phyloP scores from a whole-genome alignment of 371 early-diverging fungal genomes.

The Lichtheimia ramosa region DNA sequence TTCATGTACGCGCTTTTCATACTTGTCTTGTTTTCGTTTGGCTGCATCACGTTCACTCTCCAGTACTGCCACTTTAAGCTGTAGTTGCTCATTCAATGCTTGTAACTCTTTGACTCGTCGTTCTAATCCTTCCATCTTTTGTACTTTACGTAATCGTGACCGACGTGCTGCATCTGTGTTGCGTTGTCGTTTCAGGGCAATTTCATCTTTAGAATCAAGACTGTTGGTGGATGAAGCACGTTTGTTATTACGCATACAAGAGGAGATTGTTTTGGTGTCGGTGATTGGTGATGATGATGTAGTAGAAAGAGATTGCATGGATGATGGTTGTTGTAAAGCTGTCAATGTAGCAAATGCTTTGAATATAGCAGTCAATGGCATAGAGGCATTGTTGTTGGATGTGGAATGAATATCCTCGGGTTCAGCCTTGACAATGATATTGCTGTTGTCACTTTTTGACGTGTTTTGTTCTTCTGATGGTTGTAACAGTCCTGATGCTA shows the following conservation, averaged over 20 bases:
- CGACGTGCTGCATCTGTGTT: conserved; percentile 96
- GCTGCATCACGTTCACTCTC: conserved; percentile 12
- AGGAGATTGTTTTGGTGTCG: neutral
- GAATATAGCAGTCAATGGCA: neutral
- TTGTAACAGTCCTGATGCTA: conserved; percentile 21
- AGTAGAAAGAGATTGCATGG: neutral
- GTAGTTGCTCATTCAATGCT: conserved; percentile 62
- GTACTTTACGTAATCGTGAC: conserved; percentile 83
- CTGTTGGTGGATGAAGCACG: too few species aligned
- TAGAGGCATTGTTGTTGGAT: neutral
- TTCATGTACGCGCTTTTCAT: conserved; percentile 54
- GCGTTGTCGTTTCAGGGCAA: conserved; percentile 77
- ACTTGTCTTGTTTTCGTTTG: neutral
- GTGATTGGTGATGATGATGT: neutral
- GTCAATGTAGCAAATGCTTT: neutral
- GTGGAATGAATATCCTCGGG: neutral
- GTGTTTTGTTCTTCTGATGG: neutral
- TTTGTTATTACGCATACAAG: too few species aligned
- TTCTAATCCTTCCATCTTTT: conserved; percentile 84
- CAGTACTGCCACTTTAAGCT: conserved; percentile 23
- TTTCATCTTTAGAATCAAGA: conserved; percentile 60
- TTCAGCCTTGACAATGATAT: neutral
- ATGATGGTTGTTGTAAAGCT: neutral
- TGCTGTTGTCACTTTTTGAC: neutral
- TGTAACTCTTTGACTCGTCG: conserved; percentile 73